These are phyloP conservation scores for Sclerotinia trifoliorum DNA, from an alignment of 2,329 filamentous ascomycete species.

Conservation along the genomic window DNA sequence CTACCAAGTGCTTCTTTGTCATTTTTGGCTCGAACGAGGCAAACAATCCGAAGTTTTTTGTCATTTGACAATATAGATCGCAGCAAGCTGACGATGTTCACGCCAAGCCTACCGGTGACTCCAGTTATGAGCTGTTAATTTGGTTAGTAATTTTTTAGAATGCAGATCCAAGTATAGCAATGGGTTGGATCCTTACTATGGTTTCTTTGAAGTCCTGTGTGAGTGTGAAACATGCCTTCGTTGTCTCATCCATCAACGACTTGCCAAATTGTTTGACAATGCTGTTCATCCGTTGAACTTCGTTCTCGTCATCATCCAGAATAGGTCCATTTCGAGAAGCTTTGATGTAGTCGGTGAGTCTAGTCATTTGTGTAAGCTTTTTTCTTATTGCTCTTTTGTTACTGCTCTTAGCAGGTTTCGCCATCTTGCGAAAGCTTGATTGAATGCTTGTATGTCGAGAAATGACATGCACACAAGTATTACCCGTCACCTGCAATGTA, in stretches of 20 bases:
- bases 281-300: background rate
- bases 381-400: background rate
- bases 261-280: background rate
- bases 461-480: background rate
- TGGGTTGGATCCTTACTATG: slow-evolving; percentile 2
- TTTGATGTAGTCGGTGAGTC: slow-evolving; percentile 18
- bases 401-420: too few relatives aligned
- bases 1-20: slow-evolving; percentile 45
- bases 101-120: slow-evolving; percentile 51
- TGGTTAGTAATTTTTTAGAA: background rate
- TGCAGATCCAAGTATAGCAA: background rate
- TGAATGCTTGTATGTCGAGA: background rate
- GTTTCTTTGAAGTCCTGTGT: background rate
- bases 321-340: background rate
- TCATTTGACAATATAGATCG: slow-evolving; percentile 42
- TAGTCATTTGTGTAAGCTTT: background rate
- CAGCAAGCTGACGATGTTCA: slow-evolving; percentile 46
- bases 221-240: background rate
- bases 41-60: slow-evolving; percentile 44
- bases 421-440: background rate
- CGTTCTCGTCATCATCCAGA: slow-evolving; percentile 1
- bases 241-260: background rate
- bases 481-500: background rate
- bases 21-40: slow-evolving; percentile 53
- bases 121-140: slow-evolving; percentile 46